Base-by-base conservation (phyloP, 129 eudicot species). In the Centella asiatica region DNA sequence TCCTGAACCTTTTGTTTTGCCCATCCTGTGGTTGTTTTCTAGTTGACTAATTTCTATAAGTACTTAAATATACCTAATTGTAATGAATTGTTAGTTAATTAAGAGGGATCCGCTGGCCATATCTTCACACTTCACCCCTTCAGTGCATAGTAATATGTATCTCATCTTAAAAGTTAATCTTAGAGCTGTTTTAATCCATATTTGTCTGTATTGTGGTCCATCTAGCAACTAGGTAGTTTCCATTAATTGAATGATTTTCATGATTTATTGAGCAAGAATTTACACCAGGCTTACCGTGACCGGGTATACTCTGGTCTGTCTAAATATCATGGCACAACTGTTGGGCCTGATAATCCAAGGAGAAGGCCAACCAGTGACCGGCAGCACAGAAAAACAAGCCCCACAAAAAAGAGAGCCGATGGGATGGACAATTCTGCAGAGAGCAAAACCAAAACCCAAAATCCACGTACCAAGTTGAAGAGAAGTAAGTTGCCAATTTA, bases 241-340 rank as follows among this genome's bases (percentile, higher is more conserved):
- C 14, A 17, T 25, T 11, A 6, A 34, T 42, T 25, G 26, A 5
- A 27, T 28, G 40, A 12, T 32, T 48, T 46, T 65, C 56, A 71
- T 51, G 36, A 22, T 46, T 50, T 25, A 49, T 57, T 68, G 58
- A 49, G 22, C 52, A 49, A 49, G 67, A 37, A 17, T 60, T 44
- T 72, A 50, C 64, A 29, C 64, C 51, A 92, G 99, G 78, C 58
- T 49, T 93, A 93, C 58, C 96, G 99, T 42, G 72, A 71, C 44
- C 81, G 88, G 70, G 96, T 93, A 48, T 50, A 62, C 64, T 36
- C 80, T 68, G 95, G 88, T 60, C 69, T 87, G 44, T 69, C 81
- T 46, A 87, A 78, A 62, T 82, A 57, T 18, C 84, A 78, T 72
- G 92, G 86, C 60, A 71, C 60, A 50, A 44, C 71, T 12, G 74